Base-by-base conservation (phyloP, 345 rosid genomes). In the Dovyalis caffra region DNA sequence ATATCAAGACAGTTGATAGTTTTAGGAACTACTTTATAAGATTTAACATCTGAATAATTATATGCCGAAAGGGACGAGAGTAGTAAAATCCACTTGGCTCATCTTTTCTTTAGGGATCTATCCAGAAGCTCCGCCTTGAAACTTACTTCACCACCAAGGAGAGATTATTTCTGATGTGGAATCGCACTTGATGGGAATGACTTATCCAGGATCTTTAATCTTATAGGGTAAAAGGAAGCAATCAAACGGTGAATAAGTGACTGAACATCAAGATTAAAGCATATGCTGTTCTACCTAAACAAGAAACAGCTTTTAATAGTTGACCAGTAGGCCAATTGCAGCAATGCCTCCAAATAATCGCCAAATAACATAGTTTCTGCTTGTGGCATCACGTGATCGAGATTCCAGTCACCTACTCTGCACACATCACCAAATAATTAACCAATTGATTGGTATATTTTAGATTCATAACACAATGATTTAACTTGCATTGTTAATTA, bases 131-230 rank as follows among this genome's bases (percentile, higher is more conserved):
- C 16, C n/a, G 34, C 60, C 29, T 8, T 74, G 61, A 29, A 32
- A 32, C 20, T 68, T 43, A 45, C 73, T 62, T 61, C 73, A 15
- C 57, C 12, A 14, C 14, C 18, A 14, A 10, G n/a, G 18, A 28
- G 18, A 28, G 47, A 43, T 12, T 3, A 63, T 69, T 69, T 28
- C 62, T 74, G 78, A 77, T 61, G 76, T 77, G 84, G 70, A 64
- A 71, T 74, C 76, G 68, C 84, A 77, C 62, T 70, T 49, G 68
- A 62, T 29, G 34, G 23, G 32, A 38, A 32, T 25, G 38, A 57
- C 45, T 72, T n/a, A 37, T 26, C 37, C 15, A 26, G 23, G 32
- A 57, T 64, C 38, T 51, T 56, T 20, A 15, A 49, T 70, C 70
- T 66, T 77, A 43, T 25, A n/a, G 65, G 21, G 21, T 35, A 21